Conservation (phyloP, 2,329 filamentous ascomycete species). For the Fusarium buxicola region DNA sequence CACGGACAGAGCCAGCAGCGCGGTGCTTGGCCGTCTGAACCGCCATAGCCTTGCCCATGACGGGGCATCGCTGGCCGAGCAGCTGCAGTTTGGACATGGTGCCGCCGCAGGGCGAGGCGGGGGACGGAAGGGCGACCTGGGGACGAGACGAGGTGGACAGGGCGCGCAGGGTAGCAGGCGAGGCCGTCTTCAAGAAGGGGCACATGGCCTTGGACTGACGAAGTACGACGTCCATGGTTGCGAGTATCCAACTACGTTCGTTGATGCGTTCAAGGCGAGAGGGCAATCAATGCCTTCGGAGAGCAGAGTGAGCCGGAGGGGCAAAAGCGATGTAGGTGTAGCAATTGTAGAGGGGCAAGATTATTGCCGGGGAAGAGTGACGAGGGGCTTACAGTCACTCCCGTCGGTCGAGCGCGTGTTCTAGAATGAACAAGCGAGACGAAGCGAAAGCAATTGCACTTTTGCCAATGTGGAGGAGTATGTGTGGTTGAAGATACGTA, state of each 20-base stretch:
- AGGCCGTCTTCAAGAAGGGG: conserved; percentile 95
- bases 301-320: conserved; percentile 27
- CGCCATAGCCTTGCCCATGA: conserved; percentile 98
- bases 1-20: conserved; percentile 62
- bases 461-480: neutral
- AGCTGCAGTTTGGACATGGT: conserved; percentile 98
- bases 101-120: conserved; percentile 79
- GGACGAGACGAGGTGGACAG: conserved; percentile 80
- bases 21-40: conserved; percentile 77
- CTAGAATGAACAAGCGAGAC: conserved; percentile 28
- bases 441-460: conserved; percentile 31
- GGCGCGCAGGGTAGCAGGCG: conserved; percentile 88
- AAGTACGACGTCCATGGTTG: conserved; percentile 88
- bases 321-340: conserved; percentile 24
- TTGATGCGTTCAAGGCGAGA: conserved; percentile 12
- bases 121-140: conserved; percentile 55
- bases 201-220: conserved; percentile 97
- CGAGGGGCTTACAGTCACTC: conserved; percentile 28
- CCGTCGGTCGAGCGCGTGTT: conserved; percentile 13
- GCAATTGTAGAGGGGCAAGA: conserved; percentile 30
- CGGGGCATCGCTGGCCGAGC: conserved; percentile 92
- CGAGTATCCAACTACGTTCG: conserved; percentile 35
- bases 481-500: conserved; percentile 1
- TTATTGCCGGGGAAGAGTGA: conserved; percentile 25
- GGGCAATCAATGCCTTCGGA: conserved; percentile 16